These are phyloP conservation scores for Colletotrichum sp. DNA, from an alignment of 2,329 filamentous ascomycete species.

Conservation along the genomic window DNA sequence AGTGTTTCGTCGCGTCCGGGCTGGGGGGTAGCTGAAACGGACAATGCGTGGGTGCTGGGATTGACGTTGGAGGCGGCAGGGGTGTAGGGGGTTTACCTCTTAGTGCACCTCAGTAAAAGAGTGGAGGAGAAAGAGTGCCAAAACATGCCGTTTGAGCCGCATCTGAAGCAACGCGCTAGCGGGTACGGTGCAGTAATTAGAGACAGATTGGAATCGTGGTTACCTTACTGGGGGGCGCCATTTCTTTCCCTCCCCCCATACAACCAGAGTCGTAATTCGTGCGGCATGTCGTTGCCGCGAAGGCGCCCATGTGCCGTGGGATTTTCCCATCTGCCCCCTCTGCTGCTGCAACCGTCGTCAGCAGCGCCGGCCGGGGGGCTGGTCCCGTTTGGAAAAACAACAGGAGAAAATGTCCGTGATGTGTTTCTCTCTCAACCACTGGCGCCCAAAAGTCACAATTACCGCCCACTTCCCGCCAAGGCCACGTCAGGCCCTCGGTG, in stretches of 20 bases:
- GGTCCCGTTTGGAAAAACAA: not conserved
- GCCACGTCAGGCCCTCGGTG: not conserved
- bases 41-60: constrained; percentile 17
- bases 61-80: constrained; percentile 5
- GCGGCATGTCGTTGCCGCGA: not conserved
- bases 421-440: not conserved
- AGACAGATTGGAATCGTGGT: not conserved
- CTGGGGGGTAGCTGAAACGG: constrained; percentile 17
- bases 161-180: constrained; percentile 4
- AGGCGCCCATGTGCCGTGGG: not conserved
- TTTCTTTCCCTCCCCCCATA: not conserved
- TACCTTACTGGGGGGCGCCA: not conserved
- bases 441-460: not conserved
- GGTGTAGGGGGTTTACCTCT: not conserved
- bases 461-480: constrained; percentile 10
- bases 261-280: not conserved
- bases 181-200: not conserved
- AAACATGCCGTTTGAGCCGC: constrained; percentile 20
- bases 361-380: not conserved
- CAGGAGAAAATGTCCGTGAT: not conserved
- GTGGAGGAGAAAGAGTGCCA: not conserved
- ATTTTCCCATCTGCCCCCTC: not conserved
- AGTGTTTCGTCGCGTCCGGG: constrained; percentile 20
- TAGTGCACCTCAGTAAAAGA: not conserved
- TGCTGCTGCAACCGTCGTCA: not conserved